Base-by-base conservation (phyloP, 2,329 filamentous ascomycete genomes). In the Proliferodiscus dingleyae region DNA sequence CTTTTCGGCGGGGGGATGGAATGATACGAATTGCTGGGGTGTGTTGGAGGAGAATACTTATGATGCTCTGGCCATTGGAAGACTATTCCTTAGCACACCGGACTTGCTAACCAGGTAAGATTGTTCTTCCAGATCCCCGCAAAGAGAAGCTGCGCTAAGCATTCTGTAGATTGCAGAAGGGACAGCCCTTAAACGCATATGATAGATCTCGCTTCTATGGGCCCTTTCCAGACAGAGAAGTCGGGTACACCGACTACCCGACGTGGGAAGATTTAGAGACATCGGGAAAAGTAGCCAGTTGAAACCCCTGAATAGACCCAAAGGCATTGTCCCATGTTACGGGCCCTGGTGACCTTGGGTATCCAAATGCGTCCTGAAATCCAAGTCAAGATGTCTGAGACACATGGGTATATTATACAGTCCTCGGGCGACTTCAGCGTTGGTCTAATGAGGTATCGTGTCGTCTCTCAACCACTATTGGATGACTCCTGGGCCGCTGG, bases 1-100 rank as follows among this genome's bases (percentile, higher is more conserved):
- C 61, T 70, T 81, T 50, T 71, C 75, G 0, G 75, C 72, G 0
- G 77, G 77, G 5, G 76, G 76, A 0, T 81, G 72, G 61, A 65
- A 73, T 41, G 67, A 76, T 33, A 65, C 64, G 29, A 79, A 76
- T 50, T 68, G 66, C 0, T 73, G 69, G 65, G 72, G 70, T 2
- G 68, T 74, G 32, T 55, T 77, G 9, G 72, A 74, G 48, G 63
- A 69, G 2, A 68, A 67, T 2, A 66, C 60, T 21, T 73, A 73
- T 43, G 72, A 77, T 50, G 73, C 61, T 7, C 52, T 77, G 21
- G 44, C 72, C 2, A 74, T 69, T 42, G 73, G 72, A 0, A 63
- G 72, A 2, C 67, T 68, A 34, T 77, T 74, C 43, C 67, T 70
- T 5, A 71, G 69, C 37, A 74, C 73, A 43, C 73, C 72, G 0